Evolutionary conservation across 805 yeast genomes (phyloP), one percentile per base, ranked within the genome.

Genomic region (Ogataea haglerorum): DNA sequence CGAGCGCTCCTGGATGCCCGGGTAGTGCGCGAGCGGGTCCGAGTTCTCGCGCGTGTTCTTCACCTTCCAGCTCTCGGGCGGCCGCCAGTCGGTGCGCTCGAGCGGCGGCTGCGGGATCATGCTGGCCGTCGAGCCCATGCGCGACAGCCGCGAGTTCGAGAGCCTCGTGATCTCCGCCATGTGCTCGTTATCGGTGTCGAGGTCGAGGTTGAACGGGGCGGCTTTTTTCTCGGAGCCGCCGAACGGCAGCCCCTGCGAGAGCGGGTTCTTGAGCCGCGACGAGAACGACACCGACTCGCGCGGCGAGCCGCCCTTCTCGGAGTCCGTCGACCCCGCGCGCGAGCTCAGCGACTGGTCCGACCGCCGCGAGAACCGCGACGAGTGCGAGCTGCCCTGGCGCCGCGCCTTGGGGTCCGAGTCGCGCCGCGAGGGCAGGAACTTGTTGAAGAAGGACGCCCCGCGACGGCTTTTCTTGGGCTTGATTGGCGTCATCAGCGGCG

Each of bases 11-110:
- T 35, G 45, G 55, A 53, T 4, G 36, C 31, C 30, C 37, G 46
- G 18, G 48, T 18, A 33, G 27, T 5, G 38, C 12, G 25, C 19
- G 17, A 32, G 38, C 18, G 39, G 13, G 12, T 31, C 33, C 6
- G 33, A 18, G 33, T 45, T 54, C 10, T 46, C 48, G 14, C 28
- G 42, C 7, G 56, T 54, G 26, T 45, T 42, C 45, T 72, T 75
- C 8, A 77, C 81, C 50, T 76, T 80, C 83, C 83, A 78, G 46
- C 76, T 70, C 40, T 77, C 81, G 2, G 83, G 83, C 5, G 83
- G 76, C 18, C 60, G 63, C 83, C 83, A 78, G 16, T 41, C 37
- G 4, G 54, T 37, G 28, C 34, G 30, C 2, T 51, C 46, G 8
- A 37, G 40, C 5, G 27, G 15, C 14, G 37, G 15, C 14, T 40